Evolutionary conservation across 2,329 filamentous ascomycete species (phyloP).

Genomic region (Esteya vermicola): DNA sequence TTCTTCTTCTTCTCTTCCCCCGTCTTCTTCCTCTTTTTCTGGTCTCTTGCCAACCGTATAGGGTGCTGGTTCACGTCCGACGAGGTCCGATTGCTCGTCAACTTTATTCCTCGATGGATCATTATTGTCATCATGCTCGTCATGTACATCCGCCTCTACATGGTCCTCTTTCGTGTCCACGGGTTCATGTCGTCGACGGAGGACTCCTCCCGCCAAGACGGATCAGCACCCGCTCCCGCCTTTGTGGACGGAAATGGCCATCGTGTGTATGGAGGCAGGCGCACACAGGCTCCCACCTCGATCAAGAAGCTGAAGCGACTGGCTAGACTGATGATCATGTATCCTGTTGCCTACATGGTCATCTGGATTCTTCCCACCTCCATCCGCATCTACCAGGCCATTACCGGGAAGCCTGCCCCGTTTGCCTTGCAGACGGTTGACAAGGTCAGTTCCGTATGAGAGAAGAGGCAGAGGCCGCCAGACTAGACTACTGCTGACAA

Average conservation of each 20-base stretch:
- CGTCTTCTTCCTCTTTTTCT: neutral
- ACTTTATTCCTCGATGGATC: neutral
- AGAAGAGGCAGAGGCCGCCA: too few relatives aligned
- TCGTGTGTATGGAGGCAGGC: too few relatives aligned
- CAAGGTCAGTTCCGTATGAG: neutral
- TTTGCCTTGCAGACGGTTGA: neutral
- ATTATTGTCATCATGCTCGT: neutral
- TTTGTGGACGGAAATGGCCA: too few relatives aligned
- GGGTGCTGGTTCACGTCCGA: slow-evolving; percentile 2
- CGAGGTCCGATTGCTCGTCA: neutral
- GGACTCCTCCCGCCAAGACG: neutral
- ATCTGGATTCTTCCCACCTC: neutral
- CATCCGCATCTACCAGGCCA: neutral
- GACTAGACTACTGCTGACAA: neutral
- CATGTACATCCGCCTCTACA: neutral
- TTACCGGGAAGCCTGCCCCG: neutral
- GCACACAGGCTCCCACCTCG: neutral
- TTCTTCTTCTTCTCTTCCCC: too few relatives aligned
- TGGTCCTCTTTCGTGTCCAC: neutral
- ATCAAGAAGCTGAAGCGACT: neutral
- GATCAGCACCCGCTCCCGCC: neutral
- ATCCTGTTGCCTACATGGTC: neutral
- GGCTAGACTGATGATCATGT: neutral
- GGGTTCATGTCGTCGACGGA: neutral
- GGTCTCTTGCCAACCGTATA: neutral